Evolutionary conservation across 2,329 filamentous ascomycete species (phyloP).

Genomic region (Colletotrichum caudatum): DNA sequence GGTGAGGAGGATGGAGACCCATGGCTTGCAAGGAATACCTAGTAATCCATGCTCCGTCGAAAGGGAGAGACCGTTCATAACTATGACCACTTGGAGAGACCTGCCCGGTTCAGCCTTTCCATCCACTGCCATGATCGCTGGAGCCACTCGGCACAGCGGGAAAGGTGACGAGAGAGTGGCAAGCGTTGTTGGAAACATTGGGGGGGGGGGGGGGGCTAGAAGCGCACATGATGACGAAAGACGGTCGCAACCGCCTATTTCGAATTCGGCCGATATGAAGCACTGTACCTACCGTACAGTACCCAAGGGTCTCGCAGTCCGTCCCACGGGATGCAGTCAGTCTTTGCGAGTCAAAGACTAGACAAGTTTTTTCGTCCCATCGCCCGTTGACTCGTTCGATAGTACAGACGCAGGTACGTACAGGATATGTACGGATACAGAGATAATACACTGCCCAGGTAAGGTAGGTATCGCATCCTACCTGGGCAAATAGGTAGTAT

Average conservation of each 20-base stretch:
- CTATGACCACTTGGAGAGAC: slow-evolving; percentile 23
- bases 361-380: slow-evolving; percentile 9
- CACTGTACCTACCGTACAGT: no score
- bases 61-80: slow-evolving; percentile 19
- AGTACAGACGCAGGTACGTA: background rate
- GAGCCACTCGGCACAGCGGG: slow-evolving; percentile 2
- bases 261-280: slow-evolving; percentile 2
- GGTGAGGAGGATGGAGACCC: background rate
- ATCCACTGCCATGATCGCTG: slow-evolving; percentile 18
- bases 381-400: background rate
- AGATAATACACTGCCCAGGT: no score
- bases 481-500: background rate
- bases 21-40: background rate
- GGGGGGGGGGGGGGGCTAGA: background rate
- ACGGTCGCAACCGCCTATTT: background rate
- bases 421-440: no score
- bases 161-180: background rate
- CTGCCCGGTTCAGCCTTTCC: slow-evolving; percentile 8
- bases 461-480: no score
- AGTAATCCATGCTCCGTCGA: background rate
- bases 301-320: no score
- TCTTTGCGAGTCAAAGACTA: background rate
- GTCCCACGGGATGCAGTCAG: background rate
- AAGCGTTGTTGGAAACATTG: slow-evolving; percentile 2
- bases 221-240: background rate